Evolutionary conservation across 176 grass and related monocot genomes (phyloP).

Genomic region (Canna indica): DNA sequence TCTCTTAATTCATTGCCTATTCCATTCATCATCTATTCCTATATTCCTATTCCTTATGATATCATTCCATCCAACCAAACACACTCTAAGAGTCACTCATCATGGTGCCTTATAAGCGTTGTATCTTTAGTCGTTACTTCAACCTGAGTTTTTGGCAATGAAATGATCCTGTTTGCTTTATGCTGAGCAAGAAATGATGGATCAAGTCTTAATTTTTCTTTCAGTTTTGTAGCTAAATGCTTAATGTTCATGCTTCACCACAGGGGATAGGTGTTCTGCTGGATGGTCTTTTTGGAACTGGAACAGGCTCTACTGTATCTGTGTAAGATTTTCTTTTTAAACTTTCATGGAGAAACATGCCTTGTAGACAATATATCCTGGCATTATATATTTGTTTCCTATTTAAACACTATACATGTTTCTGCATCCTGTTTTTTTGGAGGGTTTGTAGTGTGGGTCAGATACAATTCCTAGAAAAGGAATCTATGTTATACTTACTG

Average conservation of each 20-base stretch:
- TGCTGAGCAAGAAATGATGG: not conserved
- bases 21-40: no score
- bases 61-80: no score
- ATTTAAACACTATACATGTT: not conserved
- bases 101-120: no score
- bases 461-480: not conserved
- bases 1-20: no score
- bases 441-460: not conserved
- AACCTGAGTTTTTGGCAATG: no score
- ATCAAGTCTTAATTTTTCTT: not conserved
- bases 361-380: not conserved
- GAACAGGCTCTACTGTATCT: slow-evolving; percentile 44
- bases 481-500: not conserved
- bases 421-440: not conserved
- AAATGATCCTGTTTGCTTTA: not conserved
- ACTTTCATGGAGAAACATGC: not conserved
- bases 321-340: slow-evolving; percentile 38
- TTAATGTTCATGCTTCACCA: slow-evolving; percentile 1
- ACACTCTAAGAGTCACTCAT: no score
- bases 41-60: no score
- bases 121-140: no score
- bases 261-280: slow-evolving; percentile 39
- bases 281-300: slow-evolving; percentile 41
- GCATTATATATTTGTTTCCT: not conserved
- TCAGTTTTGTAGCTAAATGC: not conserved